A percentile compares a stretch with the other conserved stretches of the same genome.
Evolutionary conservation across 2,329 filamentous ascomycete genomes (phyloP).

Genomic region (Aspergillus glaucus): DNA sequence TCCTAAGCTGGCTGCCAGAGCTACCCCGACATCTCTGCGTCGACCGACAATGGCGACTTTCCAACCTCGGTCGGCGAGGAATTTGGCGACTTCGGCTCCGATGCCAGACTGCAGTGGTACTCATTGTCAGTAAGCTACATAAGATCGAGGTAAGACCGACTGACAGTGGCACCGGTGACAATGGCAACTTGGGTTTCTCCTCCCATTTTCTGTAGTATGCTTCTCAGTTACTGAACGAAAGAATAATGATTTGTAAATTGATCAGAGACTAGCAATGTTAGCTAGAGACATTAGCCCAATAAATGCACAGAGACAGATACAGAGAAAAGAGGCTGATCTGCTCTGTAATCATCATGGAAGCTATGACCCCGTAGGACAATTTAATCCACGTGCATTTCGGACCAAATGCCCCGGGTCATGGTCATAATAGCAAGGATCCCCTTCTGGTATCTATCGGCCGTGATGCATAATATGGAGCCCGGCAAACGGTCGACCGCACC

Average conservation of each 20-base stretch:
- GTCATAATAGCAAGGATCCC: neutral
- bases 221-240: neutral
- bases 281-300: neutral
- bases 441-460: neutral
- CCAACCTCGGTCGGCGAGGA: conserved; percentile 31
- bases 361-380: neutral
- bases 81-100: conserved; percentile 36
- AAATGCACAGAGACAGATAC: neutral
- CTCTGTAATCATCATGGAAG: neutral
- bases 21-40: conserved; percentile 24
- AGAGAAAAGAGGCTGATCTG: neutral
- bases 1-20: conserved; percentile 27
- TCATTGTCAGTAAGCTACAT: neutral
- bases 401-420: neutral
- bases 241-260: no score
- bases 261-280: neutral
- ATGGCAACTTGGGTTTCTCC: conserved; percentile 29
- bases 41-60: conserved; percentile 33
- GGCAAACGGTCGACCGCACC: neutral
- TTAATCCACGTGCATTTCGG: neutral
- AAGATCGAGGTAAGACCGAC: conserved; percentile 11
- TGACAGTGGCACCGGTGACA: conserved; percentile 37
- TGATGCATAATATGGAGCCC: neutral
- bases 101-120: conserved; percentile 40
- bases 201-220: conserved; percentile 6